phyloP scores from a whole-genome alignment of 306 rosid species.

The Pyrus bretschneideri region DNA sequence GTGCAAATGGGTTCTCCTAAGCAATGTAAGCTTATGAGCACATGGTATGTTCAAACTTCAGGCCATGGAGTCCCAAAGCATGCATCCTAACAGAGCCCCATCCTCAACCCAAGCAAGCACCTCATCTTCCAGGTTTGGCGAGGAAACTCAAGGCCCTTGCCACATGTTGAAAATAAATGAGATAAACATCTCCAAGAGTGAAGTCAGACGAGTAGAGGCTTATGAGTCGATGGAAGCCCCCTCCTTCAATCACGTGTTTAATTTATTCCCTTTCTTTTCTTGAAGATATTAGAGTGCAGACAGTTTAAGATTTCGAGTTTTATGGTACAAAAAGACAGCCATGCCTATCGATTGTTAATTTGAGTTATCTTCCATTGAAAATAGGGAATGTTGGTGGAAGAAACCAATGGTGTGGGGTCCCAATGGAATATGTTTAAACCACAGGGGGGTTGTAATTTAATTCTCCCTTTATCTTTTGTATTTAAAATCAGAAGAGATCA shows the following conservation, averaged over 20 bases:
- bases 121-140: neutral
- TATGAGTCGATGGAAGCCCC: neutral
- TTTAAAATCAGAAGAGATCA: neutral
- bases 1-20: neutral
- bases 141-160: neutral
- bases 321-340: neutral
- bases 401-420: neutral
- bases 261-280: neutral
- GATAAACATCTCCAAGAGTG: neutral
- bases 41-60: neutral
- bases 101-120: neutral
- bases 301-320: neutral
- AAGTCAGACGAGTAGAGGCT: neutral
- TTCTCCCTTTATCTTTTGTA: neutral
- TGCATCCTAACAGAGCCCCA: neutral
- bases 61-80: neutral
- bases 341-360: neutral
- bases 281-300: neutral
- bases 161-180: neutral
- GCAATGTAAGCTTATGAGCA: neutral
- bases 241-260: neutral
- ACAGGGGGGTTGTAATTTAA: neutral
- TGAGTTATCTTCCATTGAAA: neutral
- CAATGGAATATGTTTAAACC: neutral
- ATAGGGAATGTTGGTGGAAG: neutral